These are phyloP conservation scores for Withania somnifera DNA, from an alignment of 305 asterid species.

Conservation along the genomic window DNA sequence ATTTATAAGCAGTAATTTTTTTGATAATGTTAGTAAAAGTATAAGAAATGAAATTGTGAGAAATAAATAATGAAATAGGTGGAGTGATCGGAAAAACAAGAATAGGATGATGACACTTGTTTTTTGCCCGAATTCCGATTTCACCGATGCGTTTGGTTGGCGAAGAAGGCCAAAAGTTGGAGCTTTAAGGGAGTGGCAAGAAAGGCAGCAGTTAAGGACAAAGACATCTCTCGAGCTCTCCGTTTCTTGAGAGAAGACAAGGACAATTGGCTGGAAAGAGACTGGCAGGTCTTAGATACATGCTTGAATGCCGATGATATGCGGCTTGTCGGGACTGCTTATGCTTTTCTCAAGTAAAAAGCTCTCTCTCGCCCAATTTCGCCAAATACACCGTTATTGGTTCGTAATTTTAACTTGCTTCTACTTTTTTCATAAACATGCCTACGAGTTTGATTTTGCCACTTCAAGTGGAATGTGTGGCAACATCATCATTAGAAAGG, in stretches of 20 bases:
- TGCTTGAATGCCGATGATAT: conserved; percentile 94
- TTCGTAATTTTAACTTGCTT: too few relatives aligned
- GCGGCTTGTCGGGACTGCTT: conserved; percentile 77
- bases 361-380: conserved; percentile 60
- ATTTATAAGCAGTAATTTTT: too few relatives aligned
- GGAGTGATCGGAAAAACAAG: background rate
- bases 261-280: conserved; percentile 22
- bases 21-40: too few relatives aligned
- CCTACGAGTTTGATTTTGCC: too few relatives aligned
- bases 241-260: conserved; percentile 47
- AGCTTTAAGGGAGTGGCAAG: conserved; percentile 71
- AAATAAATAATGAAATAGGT: background rate
- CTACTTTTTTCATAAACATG: too few relatives aligned
- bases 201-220: conserved; percentile 75
- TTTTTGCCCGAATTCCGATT: conserved; percentile 7
- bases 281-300: conserved; percentile 81
- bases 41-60: too few relatives aligned
- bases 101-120: background rate
- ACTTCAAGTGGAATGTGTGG: too few relatives aligned
- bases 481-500: too few relatives aligned
- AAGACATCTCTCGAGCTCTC: conserved; percentile 84
- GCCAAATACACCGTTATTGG: conserved; percentile 67
- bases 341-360: conserved; percentile 50
- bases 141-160: too few relatives aligned
- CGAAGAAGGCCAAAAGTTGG: conserved; percentile 28